These are phyloP conservation scores for Onygena corvina DNA, from an alignment of 2,329 filamentous ascomycete genomes.

Conservation along the genomic window DNA sequence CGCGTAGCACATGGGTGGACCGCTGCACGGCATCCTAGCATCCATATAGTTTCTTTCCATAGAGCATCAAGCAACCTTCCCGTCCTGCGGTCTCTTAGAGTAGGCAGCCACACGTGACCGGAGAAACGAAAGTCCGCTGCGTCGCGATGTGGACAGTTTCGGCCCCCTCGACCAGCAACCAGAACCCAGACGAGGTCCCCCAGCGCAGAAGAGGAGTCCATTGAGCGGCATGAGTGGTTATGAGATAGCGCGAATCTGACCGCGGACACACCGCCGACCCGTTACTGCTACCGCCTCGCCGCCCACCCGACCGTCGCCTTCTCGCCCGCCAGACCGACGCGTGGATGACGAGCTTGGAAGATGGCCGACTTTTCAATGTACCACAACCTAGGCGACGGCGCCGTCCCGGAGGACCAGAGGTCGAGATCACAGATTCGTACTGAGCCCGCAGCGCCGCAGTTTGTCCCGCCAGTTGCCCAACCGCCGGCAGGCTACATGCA, in stretches of 20 bases:
- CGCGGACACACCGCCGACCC: slow-evolving; percentile 10
- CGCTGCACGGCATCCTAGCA: no score
- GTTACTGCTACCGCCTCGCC: not conserved
- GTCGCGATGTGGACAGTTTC: slow-evolving; percentile 5
- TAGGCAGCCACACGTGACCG: no score
- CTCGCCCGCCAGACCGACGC: not conserved
- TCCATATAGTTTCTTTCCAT: no score
- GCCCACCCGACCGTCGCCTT: not conserved
- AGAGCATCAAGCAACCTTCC: no score
- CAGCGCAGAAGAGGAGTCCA: no score
- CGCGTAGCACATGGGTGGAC: not conserved
- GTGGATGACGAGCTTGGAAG: slow-evolving; percentile 14
- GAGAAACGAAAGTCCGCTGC: no score
- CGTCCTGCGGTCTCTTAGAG: no score
- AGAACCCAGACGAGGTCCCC: no score
- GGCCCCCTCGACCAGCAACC: no score
- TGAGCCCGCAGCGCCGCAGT: slow-evolving; percentile 44
- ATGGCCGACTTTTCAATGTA: slow-evolving; percentile 36
- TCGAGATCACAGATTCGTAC: slow-evolving; percentile 42
- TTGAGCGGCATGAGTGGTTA: slow-evolving; percentile 8
- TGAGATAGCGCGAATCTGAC: slow-evolving; percentile 12
- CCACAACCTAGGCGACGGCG: slow-evolving; percentile 28
- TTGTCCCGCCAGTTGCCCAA: slow-evolving; percentile 33
- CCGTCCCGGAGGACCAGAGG: slow-evolving; percentile 38
- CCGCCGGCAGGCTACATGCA: slow-evolving; percentile 28